A percentile compares a stretch with the other conserved stretches of the same genome.
Evolutionary conservation across 805 yeast species (phyloP).

Genomic region (Saturnispora halmiae): DNA sequence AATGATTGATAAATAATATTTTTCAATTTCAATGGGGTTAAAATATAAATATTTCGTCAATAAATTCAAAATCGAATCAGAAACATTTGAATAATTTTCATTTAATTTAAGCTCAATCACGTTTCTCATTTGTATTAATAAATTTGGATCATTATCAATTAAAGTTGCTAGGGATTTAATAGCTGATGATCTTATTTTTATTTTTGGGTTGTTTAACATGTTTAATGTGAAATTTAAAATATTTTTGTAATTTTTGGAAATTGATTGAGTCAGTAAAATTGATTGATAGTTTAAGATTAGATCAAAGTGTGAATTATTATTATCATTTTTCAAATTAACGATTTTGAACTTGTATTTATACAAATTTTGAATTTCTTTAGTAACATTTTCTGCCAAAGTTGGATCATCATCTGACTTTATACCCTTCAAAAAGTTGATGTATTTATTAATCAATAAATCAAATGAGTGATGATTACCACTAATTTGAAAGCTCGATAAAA

Average conservation of each 20-base stretch:
- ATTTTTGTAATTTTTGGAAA: slow-evolving; percentile 38
- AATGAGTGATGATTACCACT: background rate
- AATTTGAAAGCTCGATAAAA: background rate
- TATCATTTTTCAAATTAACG: background rate
- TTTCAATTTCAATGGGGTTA: slow-evolving; percentile 37
- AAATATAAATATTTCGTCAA: slow-evolving; percentile 39
- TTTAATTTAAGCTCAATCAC: slow-evolving; percentile 43
- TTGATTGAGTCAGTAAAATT: slow-evolving; percentile 26
- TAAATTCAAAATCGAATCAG: slow-evolving; percentile 69
- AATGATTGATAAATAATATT: slow-evolving; percentile 42
- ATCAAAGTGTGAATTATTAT: background rate
- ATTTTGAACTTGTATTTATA: background rate
- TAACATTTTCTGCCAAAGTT: background rate
- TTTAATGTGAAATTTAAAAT: slow-evolving; percentile 43
- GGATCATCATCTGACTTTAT: background rate
- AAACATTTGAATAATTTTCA: slow-evolving; percentile 61
- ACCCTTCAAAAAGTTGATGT: background rate
- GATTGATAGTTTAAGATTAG: slow-evolving; percentile 16
- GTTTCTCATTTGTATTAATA: slow-evolving; percentile 43
- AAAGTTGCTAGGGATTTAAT: slow-evolving; percentile 52
- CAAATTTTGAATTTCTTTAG: background rate
- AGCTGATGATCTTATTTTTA: slow-evolving; percentile 52
- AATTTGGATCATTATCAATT: slow-evolving; percentile 41
- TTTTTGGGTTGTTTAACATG: slow-evolving; percentile 39
- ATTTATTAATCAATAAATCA: background rate